Conservation (phyloP, 176 grass and related monocot species). For the Hordeum vulgare region MorexV3_pseudomolecules_assembly NC_058519.1:654656077-654656576, state of each 20-base stretch:
- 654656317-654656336: constrained; percentile 37
- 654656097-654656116: background rate
- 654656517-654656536: constrained; percentile 74
- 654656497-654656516: constrained; percentile 77
- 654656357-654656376: constrained; percentile 66
- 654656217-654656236: background rate
- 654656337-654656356: constrained; percentile 41
- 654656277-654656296: constrained; percentile 37
- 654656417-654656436: background rate
- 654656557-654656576: constrained; percentile 88
- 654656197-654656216: background rate
- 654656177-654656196: background rate
- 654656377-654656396: background rate
- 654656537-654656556: constrained; percentile 89
- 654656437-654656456: background rate
- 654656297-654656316: constrained; percentile 11
- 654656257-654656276: constrained; percentile 18
- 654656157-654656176: background rate
- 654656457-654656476: constrained; percentile 18
- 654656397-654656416: background rate
- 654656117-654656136: background rate
- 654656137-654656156: background rate
- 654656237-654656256: background rate
- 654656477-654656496: constrained; percentile 38
- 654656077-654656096: no score